Conservation (phyloP, 306 rosid species). For the Mimosa pudica region DNA sequence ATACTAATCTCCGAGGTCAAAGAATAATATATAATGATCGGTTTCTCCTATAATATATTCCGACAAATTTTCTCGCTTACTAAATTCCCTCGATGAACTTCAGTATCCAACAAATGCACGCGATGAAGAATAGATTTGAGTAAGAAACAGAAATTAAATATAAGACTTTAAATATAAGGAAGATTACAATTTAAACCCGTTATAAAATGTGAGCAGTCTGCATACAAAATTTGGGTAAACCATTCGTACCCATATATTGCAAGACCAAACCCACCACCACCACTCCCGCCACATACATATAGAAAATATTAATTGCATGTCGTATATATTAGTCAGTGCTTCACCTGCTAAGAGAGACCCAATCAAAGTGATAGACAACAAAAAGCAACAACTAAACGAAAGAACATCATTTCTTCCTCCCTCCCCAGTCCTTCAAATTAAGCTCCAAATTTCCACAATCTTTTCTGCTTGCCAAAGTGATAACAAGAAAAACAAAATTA, state of each 20-base stretch:
- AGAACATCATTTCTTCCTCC: background rate
- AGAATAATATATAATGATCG: background rate
- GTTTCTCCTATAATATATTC: background rate
- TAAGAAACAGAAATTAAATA: background rate
- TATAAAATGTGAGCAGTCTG: conserved; percentile 25
- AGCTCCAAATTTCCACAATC: conserved; percentile 29
- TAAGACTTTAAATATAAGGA: background rate
- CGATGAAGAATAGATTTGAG: background rate
- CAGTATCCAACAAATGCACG: background rate
- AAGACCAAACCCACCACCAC: conserved; percentile 15
- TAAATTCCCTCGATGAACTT: background rate
- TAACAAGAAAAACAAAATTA: background rate
- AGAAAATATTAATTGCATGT: conserved; percentile 8
- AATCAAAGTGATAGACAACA: background rate
- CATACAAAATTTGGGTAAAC: conserved; percentile 49
- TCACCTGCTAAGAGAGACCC: background rate
- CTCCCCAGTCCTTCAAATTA: conserved; percentile 30
- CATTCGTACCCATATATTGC: conserved; percentile 21
- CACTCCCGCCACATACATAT: background rate
- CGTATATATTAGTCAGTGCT: conserved; percentile 17
- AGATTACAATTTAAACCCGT: background rate
- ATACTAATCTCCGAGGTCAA: background rate
- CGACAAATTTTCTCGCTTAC: background rate
- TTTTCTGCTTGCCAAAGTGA: conserved; percentile 12
- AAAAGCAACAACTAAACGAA: too few species aligned